phyloP scores from a whole-genome alignment of 2,329 filamentous ascomycete genomes.

The Microdochium trichocladiopsis region DNA sequence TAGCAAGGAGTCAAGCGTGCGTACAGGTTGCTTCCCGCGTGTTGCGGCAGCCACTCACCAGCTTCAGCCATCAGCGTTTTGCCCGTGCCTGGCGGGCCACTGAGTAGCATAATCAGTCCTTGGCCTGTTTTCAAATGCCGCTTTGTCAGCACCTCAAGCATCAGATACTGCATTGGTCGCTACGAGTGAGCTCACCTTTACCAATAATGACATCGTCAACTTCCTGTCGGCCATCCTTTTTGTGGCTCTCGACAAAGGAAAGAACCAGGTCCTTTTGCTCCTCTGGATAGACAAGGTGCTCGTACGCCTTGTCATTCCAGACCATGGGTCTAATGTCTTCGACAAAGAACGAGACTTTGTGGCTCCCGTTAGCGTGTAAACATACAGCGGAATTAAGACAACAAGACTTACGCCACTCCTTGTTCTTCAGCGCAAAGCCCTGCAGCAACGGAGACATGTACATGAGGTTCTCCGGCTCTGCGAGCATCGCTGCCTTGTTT shows the following conservation, averaged over 20 bases:
- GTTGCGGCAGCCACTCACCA: constrained; percentile 4
- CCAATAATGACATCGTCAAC: constrained; percentile 33
- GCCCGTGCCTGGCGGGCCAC: constrained; percentile 37
- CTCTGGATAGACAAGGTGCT: constrained; percentile 37
- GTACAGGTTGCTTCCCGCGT: constrained; percentile 1
- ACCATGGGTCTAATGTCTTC: constrained; percentile 32
- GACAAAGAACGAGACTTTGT: constrained; percentile 25
- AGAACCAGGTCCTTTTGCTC: constrained; percentile 39
- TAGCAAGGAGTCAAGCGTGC: background rate
- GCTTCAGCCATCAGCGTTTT: constrained; percentile 35
- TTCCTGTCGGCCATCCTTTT: constrained; percentile 8
- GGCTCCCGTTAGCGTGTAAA: too few species aligned
- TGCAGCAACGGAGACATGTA: constrained; percentile 32
- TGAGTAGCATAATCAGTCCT: constrained; percentile 36
- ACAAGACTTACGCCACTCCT: constrained; percentile 34
- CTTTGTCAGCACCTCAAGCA: too few species aligned
- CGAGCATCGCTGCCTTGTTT: constrained; percentile 32
- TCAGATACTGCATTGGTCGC: too few species aligned
- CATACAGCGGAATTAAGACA: too few species aligned
- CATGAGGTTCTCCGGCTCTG: constrained; percentile 26
- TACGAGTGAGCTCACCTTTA: too few species aligned
- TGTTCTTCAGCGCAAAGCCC: constrained; percentile 39
- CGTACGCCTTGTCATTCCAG: constrained; percentile 38
- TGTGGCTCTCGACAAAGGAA: constrained; percentile 39
- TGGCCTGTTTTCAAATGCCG: constrained; percentile 23